Evolutionary conservation across 768 basidiomycete species (phyloP), one percentile per base, ranked within the genome.

Genomic region (Kondoa subrosea): DNA sequence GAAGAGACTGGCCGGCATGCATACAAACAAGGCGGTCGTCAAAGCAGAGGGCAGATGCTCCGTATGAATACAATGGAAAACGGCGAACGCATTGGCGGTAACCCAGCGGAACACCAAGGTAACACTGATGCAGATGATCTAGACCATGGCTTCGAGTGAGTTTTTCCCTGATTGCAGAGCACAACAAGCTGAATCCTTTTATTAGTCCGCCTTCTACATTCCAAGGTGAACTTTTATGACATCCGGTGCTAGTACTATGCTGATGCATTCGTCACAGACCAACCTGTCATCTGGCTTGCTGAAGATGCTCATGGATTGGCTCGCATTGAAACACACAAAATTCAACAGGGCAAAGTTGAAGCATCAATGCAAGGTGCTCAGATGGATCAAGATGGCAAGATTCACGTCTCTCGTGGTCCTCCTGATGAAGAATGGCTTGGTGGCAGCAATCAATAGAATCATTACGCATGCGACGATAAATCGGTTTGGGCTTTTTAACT

Each of bases 221-320:
- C n/a, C n/a, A n/a, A n/a, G n/a, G n/a, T n/a, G n/a, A n/a, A n/a
- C n/a, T n/a, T n/a, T n/a, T n/a, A n/a, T n/a, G n/a, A n/a, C n/a
- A n/a, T n/a, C n/a, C n/a, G n/a, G n/a, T n/a, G n/a, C n/a, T n/a
- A n/a, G n/a, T n/a, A n/a, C n/a, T n/a, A n/a, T n/a, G n/a, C n/a
- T n/a, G 76, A 77, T 61, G 72, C 72, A 27, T 66, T 76, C 67
- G 78, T 79, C 29, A 96, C 93, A 78, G 85, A 87, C 59, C 93
- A 93, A 73, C 93, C 93, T 17, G 90, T 90, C 61, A 63, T 4
- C 76, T 80, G 27, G 81, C 83, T 66, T 83, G 76, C 93, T 26
- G 77, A 78, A 50, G 93, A 97, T n/a, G 85, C 85, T 8, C 74
- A 90, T 66, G 83, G 81, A 0, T 77, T 79, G 40, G 83, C 82